Conservation (phyloP, 306 rosid species). For the Casuarina cunninghamiana region DNA sequence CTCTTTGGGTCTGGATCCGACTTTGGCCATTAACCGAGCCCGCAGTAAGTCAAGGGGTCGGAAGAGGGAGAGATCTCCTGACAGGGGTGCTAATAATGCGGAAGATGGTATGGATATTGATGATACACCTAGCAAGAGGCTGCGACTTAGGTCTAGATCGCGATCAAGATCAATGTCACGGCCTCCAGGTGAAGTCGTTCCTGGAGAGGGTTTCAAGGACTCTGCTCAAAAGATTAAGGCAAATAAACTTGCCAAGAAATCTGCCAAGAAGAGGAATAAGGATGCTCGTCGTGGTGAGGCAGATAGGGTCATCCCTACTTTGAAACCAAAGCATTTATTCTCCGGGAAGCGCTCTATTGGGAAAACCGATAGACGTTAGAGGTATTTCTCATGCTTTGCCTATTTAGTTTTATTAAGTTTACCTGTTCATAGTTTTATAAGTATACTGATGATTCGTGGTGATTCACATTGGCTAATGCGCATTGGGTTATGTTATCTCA, state of each 20-base stretch:
- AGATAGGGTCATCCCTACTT: constrained; percentile 78
- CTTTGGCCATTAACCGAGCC: constrained; percentile 60
- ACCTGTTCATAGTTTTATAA: background rate
- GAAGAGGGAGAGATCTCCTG: constrained; percentile 73
- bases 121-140: constrained; percentile 68
- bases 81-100: constrained; percentile 35
- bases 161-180: constrained; percentile 60
- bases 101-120: constrained; percentile 68
- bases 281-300: constrained; percentile 88
- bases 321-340: constrained; percentile 80
- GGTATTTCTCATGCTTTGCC: constrained; percentile 18
- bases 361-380: constrained; percentile 75
- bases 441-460: too few species aligned
- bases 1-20: constrained; percentile 67
- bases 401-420: background rate
- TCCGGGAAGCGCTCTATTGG: constrained; percentile 79
- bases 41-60: constrained; percentile 75
- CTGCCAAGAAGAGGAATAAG: constrained; percentile 73
- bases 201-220: constrained; percentile 86
- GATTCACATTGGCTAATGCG: too few species aligned
- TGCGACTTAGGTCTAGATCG: constrained; percentile 51
- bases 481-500: too few species aligned
- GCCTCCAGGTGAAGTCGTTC: constrained; percentile 63
- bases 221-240: constrained; percentile 75
- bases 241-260: constrained; percentile 54